Percentiles rank a stretch among this genome's conserved stretches.
These are phyloP conservation scores for Solidago caesia DNA, from an alignment of 129 eudicot genomes.

Conservation along the genomic window DNA sequence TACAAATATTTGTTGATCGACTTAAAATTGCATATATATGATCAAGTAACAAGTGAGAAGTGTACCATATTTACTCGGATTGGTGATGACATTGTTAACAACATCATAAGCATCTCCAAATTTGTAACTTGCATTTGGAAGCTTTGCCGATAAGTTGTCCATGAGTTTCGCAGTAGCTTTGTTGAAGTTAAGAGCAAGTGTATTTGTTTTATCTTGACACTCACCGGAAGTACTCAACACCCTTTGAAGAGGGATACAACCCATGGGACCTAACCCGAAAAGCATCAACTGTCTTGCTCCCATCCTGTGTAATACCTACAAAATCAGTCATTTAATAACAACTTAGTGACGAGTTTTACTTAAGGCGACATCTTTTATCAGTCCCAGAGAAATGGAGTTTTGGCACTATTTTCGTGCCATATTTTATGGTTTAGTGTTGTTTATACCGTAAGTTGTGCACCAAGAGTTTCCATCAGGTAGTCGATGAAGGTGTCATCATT, in stretches of 20 bases:
- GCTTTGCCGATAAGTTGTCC: slow-evolving; percentile 46
- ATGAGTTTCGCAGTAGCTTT: slow-evolving; percentile 51
- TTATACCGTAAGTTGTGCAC: slow-evolving; percentile 62
- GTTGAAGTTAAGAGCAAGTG: slow-evolving; percentile 69
- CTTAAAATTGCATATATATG: neutral
- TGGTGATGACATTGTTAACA: slow-evolving; percentile 66
- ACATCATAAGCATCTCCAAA: slow-evolving; percentile 97
- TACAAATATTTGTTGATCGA: too few species aligned
- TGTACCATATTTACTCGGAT: slow-evolving; percentile 71
- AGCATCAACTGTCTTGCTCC: slow-evolving; percentile 87
- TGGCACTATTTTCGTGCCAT: neutral
- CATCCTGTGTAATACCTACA: slow-evolving; percentile 62
- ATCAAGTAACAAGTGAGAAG: neutral
- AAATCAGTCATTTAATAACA: neutral
- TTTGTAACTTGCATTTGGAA: slow-evolving; percentile 68
- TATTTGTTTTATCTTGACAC: slow-evolving; percentile 81
- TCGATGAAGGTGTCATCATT: slow-evolving; percentile 53
- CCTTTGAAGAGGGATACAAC: slow-evolving; percentile 95
- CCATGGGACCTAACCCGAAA: slow-evolving; percentile 97
- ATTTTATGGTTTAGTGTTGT: neutral
- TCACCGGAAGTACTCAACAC: slow-evolving; percentile 71
- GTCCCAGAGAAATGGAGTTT: neutral
- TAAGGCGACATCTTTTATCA: too few species aligned
- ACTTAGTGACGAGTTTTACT: neutral
- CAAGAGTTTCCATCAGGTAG: slow-evolving; percentile 68